Evolutionary conservation across 139 green algal genomes (phyloP).

Genomic region (Desmodesmus armatus): DNA sequence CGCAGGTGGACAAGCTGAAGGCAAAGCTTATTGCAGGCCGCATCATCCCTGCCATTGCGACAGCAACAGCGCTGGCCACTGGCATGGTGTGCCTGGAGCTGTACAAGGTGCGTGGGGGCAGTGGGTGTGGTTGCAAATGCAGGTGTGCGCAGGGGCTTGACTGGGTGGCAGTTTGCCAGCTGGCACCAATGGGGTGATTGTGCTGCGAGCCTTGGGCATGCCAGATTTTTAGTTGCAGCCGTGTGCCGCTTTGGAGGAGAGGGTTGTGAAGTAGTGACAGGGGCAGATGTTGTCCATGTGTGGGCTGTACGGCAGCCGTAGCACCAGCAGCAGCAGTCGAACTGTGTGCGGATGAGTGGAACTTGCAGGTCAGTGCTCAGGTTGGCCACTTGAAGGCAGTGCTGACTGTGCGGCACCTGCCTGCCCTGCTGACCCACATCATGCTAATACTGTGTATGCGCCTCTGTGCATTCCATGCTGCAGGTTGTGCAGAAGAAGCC

Average conservation of each 20-base stretch:
- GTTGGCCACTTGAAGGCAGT: too few species aligned
- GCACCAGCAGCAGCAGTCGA: too few species aligned
- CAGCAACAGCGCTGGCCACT: slow-evolving; percentile 95
- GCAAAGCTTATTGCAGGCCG: slow-evolving; percentile 98
- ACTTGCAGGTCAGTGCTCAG: too few species aligned
- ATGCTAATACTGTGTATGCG: too few species aligned
- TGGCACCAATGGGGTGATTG: neutral
- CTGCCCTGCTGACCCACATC: too few species aligned
- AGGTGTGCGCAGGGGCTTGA: neutral
- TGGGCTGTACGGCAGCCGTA: too few species aligned
- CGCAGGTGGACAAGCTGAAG: slow-evolving; percentile 95
- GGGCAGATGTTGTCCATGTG: too few species aligned
- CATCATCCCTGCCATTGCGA: slow-evolving; percentile 99
- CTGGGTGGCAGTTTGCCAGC: neutral
- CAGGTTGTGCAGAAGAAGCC: slow-evolving; percentile 66
- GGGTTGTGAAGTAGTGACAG: too few species aligned
- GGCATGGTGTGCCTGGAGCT: slow-evolving; percentile 97
- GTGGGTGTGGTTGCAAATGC: too few species aligned
- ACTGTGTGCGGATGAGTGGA: too few species aligned
- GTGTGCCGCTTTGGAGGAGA: neutral
- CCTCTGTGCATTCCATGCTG: too few species aligned
- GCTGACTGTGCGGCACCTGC: too few species aligned
- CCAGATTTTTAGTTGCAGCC: neutral
- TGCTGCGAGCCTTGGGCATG: neutral
- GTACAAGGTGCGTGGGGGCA: slow-evolving; percentile 95